Evolutionary conservation across 345 rosid genomes (phyloP).

Genomic region (Eucalyptus guilfoylei): DNA sequence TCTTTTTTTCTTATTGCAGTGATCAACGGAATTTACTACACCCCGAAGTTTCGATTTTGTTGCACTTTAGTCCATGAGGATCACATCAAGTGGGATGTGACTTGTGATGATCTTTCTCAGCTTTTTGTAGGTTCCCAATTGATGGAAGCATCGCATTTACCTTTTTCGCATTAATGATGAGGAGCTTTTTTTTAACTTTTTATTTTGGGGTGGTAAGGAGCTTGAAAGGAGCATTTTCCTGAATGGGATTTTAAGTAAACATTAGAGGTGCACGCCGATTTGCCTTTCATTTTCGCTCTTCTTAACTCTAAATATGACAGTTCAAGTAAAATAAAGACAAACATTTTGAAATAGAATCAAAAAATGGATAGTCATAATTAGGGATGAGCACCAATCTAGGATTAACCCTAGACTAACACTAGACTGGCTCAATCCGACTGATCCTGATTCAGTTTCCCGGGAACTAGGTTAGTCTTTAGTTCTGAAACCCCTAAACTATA

Average conservation of each 20-base stretch:
- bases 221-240: background rate
- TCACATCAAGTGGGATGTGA: background rate
- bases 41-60: background rate
- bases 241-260: background rate
- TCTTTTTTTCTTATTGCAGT: background rate
- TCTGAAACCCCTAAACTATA: no score
- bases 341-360: background rate
- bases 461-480: no score
- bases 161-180: background rate
- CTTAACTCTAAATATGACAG: background rate
- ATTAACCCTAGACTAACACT: no score
- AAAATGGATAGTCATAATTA: background rate
- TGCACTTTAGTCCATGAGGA: background rate
- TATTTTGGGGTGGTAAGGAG: background rate
- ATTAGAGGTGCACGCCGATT: background rate
- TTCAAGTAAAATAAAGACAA: background rate
- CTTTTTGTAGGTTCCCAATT: background rate
- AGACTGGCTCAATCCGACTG: fast-evolving
- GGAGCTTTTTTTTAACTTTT: background rate
- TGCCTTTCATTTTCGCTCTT: background rate
- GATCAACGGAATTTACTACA: background rate
- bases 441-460: fast-evolving
- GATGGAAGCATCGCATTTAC: background rate
- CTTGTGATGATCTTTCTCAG: background rate
- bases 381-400: fast-evolving